Evolutionary conservation across 495 filamentous ascomycete genomes (phyloP), one percentile per base, ranked within the genome.

Genomic region (Halenospora varia): DNA sequence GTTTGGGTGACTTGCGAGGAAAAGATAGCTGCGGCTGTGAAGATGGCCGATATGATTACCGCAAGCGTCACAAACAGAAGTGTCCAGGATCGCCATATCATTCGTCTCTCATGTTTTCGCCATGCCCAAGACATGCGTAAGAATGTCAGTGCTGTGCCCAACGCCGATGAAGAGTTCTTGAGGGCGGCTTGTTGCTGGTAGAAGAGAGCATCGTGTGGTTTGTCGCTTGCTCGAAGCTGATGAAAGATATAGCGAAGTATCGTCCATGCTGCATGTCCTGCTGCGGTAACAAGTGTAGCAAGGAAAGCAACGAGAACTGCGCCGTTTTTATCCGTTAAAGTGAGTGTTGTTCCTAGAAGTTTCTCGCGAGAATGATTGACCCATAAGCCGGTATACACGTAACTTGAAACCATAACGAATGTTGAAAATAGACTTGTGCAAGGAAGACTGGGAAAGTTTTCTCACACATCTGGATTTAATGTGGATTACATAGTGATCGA

Each of bases 251-350:
- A 77, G 46, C 66, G 68, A 6, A 68, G 11, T n/a, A 77, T 69
- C 18, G 56, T 54, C 76, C 76, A 79, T 55, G 70, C 66, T 22
- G 67, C 57, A 20, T 45, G 55, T 8, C 72, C 73, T 3, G 69
- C 68, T 10, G 65, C 44, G 1, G 66, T 65, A 29, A 79, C 70
- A 35, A 75, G 72, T 2, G 73, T 65, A 18, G 69, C 72, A 8
- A 79, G 61, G 41, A 75, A 72, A 1, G 74, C 73, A 20, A 66
- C 71, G 10, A 79, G 60, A 26, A 77, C 48, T 11, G 57, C 70
- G 10, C 68, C 74, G 57, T 72, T 44, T 1, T 53, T 49, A 53
- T 62, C 49, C 8, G 60, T 65, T 2, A 77, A 53, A 10, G 75
- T 79, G 48, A 76, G 41, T 0, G 75, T 79, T 1, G 74, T 66